Conservation (phyloP, 139 green algal genomes). For the Pleodorina starrii region DNA sequence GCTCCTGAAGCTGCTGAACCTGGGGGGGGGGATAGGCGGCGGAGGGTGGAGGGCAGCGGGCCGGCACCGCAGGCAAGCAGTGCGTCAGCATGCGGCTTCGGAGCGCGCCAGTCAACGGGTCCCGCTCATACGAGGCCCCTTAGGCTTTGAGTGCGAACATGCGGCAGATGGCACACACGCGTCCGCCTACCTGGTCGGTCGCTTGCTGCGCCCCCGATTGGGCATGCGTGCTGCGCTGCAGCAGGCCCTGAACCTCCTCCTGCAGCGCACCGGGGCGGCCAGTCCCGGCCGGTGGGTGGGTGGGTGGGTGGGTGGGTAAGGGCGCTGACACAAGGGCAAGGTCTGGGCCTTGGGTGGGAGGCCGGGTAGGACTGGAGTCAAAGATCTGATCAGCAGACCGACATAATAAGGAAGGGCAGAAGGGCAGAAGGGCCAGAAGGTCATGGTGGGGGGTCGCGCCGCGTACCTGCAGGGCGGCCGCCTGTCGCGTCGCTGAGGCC, state of each 20-base stretch:
- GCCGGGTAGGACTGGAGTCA: not conserved
- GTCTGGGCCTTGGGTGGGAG: too few species aligned
- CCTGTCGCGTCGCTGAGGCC: not conserved
- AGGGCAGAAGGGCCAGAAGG: not conserved
- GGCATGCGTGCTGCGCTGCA: not conserved
- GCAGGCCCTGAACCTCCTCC: slow-evolving; percentile 28
- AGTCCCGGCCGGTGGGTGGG: too few species aligned
- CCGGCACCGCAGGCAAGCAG: too few species aligned
- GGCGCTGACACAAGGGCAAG: too few species aligned
- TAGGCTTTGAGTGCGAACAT: too few species aligned
- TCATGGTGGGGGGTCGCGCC: not conserved
- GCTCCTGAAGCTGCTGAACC: slow-evolving; percentile 45
- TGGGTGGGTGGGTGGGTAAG: too few species aligned
- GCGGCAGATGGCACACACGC: too few species aligned
- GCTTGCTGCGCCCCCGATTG: not conserved
- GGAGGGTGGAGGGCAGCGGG: too few species aligned
- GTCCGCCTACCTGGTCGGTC: slow-evolving; percentile 6
- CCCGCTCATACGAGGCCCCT: too few species aligned
- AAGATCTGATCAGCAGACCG: not conserved
- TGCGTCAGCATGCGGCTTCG: too few species aligned
- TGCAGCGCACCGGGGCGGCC: too few species aligned
- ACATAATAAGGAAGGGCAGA: not conserved
- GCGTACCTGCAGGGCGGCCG: slow-evolving; percentile 2
- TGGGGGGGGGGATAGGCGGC: slow-evolving; percentile 3
- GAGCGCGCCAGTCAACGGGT: too few species aligned